phyloP scores from a whole-genome alignment of 306 rosid genomes.

The Gleditsia sinensis region DNA sequence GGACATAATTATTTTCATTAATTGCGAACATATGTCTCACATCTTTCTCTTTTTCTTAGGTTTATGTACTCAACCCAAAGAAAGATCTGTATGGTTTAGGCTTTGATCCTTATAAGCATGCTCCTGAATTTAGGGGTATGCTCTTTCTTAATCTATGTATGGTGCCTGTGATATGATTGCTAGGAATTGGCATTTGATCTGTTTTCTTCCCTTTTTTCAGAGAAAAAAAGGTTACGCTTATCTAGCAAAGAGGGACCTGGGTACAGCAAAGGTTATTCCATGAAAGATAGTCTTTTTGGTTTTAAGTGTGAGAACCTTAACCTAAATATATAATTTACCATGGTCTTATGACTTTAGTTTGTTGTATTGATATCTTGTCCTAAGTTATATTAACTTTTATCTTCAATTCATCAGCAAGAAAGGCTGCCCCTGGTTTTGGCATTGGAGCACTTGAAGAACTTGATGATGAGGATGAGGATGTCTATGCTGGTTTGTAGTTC shows the following conservation, averaged over 20 bases:
- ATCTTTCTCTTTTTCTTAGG: slow-evolving; percentile 51
- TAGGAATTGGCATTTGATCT: slow-evolving; percentile 23
- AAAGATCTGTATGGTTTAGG: slow-evolving; percentile 94
- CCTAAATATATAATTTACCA: slow-evolving; percentile 25
- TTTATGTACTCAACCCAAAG: slow-evolving; percentile 75
- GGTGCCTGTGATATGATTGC: slow-evolving; percentile 20
- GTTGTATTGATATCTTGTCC: slow-evolving; percentile 38
- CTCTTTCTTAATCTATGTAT: slow-evolving; percentile 17
- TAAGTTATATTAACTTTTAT: slow-evolving; percentile 27
- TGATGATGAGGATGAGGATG: slow-evolving; percentile 95
- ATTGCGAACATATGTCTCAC: slow-evolving; percentile 11
- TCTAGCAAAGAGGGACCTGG: slow-evolving; percentile 56
- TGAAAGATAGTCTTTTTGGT: slow-evolving; percentile 71
- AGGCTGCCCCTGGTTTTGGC: slow-evolving; percentile 96
- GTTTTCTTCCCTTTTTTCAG: slow-evolving; percentile 40
- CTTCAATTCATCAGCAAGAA: slow-evolving; percentile 75
- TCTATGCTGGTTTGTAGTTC: slow-evolving; percentile 75
- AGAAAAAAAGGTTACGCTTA: slow-evolving; percentile 67
- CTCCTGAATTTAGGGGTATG: slow-evolving; percentile 97
- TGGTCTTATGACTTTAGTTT: slow-evolving; percentile 23
- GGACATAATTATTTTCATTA: not conserved
- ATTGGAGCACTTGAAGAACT: slow-evolving; percentile 98
- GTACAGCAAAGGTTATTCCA: slow-evolving; percentile 47
- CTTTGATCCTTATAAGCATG: slow-evolving; percentile 94
- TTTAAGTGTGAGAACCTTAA: slow-evolving; percentile 71